Evolutionary conservation across 352 stramenopile genomes (phyloP).

Genomic region (Phytopythium litorale): DNA sequence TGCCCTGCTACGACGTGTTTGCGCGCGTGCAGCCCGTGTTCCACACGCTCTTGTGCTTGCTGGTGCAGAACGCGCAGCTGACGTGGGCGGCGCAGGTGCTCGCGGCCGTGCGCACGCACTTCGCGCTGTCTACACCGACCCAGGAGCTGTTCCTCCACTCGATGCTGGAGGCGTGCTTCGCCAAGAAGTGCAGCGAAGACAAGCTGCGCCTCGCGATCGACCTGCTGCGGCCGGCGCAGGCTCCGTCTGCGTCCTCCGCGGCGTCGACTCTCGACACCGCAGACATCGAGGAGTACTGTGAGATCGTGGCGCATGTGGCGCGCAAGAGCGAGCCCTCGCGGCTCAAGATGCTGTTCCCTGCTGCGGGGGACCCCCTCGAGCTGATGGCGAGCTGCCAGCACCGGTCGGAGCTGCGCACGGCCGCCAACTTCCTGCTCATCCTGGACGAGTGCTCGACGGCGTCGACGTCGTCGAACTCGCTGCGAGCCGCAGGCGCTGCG

Average conservation of each 20-base stretch:
- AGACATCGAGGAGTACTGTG: conserved; percentile 78
- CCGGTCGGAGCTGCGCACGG: conserved; percentile 67
- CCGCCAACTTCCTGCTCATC: conserved; percentile 81
- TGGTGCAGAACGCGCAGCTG: conserved; percentile 66
- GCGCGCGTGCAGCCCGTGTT: conserved; percentile 77
- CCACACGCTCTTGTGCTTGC: conserved; percentile 62
- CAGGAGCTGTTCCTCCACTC: conserved; percentile 80
- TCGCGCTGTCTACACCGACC: conserved; percentile 60
- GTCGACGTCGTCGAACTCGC: conserved; percentile 18
- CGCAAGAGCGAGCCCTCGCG: conserved; percentile 82
- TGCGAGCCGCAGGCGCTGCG: conserved; percentile 51
- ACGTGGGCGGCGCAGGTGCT: conserved; percentile 50
- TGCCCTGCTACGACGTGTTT: conserved; percentile 76
- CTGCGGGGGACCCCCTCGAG: conserved; percentile 61
- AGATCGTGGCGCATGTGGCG: conserved; percentile 80
- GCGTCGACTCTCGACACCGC: conserved; percentile 2
- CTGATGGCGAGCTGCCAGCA: conserved; percentile 59
- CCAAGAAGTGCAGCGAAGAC: conserved; percentile 32
- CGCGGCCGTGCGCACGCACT: conserved; percentile 38
- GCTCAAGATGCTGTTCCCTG: conserved; percentile 61
- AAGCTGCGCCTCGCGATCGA: conserved; percentile 43
- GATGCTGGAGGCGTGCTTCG: conserved; percentile 70
- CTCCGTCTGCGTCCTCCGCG: not conserved
- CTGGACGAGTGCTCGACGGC: conserved; percentile 61
- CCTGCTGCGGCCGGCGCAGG: conserved; percentile 35